phyloP scores from a whole-genome alignment of 2,329 filamentous ascomycete genomes.

The Colletotrichum cordylinicola region DNA sequence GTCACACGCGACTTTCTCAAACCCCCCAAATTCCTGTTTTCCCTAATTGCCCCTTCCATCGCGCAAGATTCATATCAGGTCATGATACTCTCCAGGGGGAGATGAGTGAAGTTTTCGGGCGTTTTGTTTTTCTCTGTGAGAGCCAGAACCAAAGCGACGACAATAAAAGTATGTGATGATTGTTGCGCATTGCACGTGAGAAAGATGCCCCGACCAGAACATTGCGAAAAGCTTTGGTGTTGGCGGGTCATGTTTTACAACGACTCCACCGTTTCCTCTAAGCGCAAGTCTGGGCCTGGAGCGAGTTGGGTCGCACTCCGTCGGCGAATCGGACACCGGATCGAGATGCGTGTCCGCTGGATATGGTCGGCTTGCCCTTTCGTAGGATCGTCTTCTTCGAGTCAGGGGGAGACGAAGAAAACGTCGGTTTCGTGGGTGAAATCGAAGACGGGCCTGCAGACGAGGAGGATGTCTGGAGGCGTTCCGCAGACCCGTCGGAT shows the following conservation, averaged over 20 bases:
- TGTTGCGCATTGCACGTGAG: conserved; percentile 10
- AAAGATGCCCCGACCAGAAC: conserved; percentile 16
- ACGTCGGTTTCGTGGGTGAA: conserved; percentile 41
- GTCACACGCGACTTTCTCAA: conserved; percentile 15
- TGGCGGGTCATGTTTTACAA: conserved; percentile 18
- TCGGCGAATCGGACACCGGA: conserved; percentile 49
- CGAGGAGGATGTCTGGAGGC: conserved; percentile 49
- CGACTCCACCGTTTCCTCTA: conserved; percentile 29
- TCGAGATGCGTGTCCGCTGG: conserved; percentile 40
- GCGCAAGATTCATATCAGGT: conserved; percentile 24
- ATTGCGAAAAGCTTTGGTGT: conserved; percentile 11
- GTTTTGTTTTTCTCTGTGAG: conserved; percentile 1
- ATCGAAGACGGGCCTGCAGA: conserved; percentile 67
- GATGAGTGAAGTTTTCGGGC: conserved; percentile 23
- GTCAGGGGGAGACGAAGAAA: conserved; percentile 37
- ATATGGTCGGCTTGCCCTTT: conserved; percentile 45
- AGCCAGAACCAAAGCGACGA: conserved; percentile 21
- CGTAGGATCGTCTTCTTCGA: conserved; percentile 48
- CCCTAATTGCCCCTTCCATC: conserved; percentile 20
- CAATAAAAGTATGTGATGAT: background rate
- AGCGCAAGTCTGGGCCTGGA: conserved; percentile 39
- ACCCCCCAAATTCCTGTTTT: conserved; percentile 7
- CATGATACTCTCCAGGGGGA: conserved; percentile 24
- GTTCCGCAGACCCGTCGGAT: conserved; percentile 70
- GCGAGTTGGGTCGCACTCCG: conserved; percentile 36